These are phyloP conservation scores for Chrysanthemum makinoi DNA, from an alignment of 129 eudicot genomes.

Conservation along the genomic window DNA sequence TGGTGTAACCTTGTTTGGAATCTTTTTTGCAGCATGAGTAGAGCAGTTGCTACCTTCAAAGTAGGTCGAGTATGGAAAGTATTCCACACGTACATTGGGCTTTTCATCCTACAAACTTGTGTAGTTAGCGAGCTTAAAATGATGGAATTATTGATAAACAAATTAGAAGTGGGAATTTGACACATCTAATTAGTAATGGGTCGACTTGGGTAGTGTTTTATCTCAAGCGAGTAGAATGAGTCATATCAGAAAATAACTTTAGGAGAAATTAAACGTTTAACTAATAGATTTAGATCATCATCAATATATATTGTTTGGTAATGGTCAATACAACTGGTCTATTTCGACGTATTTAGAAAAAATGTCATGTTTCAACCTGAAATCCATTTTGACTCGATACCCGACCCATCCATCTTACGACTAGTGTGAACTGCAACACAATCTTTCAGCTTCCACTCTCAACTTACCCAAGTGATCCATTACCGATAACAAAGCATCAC, in stretches of 20 bases:
- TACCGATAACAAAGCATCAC: constrained; percentile 35
- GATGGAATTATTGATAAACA: not conserved
- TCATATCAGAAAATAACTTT: no score
- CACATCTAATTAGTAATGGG: no score
- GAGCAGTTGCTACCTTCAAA: constrained; percentile 68
- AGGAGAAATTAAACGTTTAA: no score
- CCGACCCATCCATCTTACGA: no score
- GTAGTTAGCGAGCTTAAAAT: not conserved
- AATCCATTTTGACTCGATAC: no score
- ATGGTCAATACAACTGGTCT: no score
- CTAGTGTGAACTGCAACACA: constrained; percentile 61
- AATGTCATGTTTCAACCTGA: no score
- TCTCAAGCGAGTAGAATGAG: no score
- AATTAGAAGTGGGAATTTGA: not conserved
- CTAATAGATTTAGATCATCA: no score
- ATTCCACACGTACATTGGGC: constrained; percentile 53
- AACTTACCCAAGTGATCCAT: constrained; percentile 47
- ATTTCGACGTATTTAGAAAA: no score
- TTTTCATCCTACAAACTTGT: constrained; percentile 72
- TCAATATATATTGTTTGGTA: no score
- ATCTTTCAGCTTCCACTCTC: constrained; percentile 69
- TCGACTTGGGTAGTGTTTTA: no score
- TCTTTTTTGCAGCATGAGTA: constrained; percentile 28
- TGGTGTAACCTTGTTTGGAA: constrained; percentile 21
- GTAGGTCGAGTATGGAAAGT: constrained; percentile 68